These are phyloP conservation scores for Adansonia madagascariensis DNA, from an alignment of 441 rosid species.

Conservation along the genomic window DNA sequence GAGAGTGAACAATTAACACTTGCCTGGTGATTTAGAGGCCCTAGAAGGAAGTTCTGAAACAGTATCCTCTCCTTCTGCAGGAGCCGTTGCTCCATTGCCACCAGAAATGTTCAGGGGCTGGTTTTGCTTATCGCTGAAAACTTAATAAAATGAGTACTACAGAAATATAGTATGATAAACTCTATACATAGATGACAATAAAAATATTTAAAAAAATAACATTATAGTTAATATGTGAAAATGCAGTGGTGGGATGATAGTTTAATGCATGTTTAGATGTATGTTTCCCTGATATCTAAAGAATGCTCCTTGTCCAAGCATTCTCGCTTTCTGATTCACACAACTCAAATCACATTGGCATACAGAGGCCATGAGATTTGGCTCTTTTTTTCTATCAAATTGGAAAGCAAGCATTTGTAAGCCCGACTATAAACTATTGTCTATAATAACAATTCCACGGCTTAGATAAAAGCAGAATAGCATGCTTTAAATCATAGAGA, in stretches of 20 bases:
- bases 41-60: slow-evolving; percentile 54
- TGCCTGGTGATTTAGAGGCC: slow-evolving; percentile 64
- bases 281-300: not conserved
- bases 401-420: not conserved
- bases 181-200: slow-evolving; percentile 1
- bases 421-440: not conserved
- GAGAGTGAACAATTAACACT: slow-evolving; percentile 28
- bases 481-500: not conserved
- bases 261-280: not conserved
- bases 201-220: slow-evolving; percentile 11
- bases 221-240: slow-evolving; percentile 9
- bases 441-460: not conserved
- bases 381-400: not conserved
- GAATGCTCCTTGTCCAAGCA: not conserved
- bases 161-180: not conserved
- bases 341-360: not conserved
- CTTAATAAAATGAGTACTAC: slow-evolving; percentile 29
- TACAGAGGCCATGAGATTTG: not conserved
- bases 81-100: slow-evolving; percentile 37
- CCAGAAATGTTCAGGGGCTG: slow-evolving; percentile 44
- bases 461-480: not conserved
- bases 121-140: slow-evolving; percentile 58
- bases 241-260: not conserved
- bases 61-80: slow-evolving; percentile 54
- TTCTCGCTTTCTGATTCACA: not conserved